phyloP scores from a whole-genome alignment of 192 early-diverging fungal species.

The Entomortierella chlamydospora region DNA sequence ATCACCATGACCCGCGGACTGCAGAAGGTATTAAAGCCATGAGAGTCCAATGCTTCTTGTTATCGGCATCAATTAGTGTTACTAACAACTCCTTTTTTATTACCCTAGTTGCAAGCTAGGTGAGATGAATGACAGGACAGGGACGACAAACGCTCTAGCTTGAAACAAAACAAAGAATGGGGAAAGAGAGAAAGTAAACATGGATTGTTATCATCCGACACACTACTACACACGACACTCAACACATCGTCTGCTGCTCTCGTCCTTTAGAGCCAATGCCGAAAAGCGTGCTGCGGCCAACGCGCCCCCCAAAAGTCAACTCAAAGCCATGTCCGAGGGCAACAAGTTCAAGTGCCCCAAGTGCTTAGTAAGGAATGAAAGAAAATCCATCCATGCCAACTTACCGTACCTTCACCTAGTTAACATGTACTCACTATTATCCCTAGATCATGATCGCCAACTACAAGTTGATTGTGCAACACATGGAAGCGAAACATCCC shows the following conservation, averaged over 20 bases:
- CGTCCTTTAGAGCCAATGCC: constrained; percentile 45
- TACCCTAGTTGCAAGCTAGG: constrained; percentile 44
- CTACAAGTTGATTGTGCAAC: constrained; percentile 54
- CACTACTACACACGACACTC: background rate
- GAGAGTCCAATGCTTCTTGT: too few species aligned
- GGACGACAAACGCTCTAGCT: background rate
- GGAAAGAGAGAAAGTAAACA: background rate
- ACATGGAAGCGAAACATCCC: constrained; percentile 54
- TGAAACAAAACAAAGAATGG: background rate
- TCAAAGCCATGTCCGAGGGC: constrained; percentile 51
- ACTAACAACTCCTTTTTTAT: too few species aligned
- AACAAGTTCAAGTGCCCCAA: constrained; percentile 56
- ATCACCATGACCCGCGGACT: constrained; percentile 48
- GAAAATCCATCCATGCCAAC: background rate
- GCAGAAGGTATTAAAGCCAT: constrained; percentile 37
- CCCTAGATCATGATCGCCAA: constrained; percentile 53
- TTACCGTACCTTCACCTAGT: too few species aligned
- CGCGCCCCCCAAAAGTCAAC: constrained; percentile 50
- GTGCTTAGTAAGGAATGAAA: constrained; percentile 32
- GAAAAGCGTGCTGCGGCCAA: constrained; percentile 53
- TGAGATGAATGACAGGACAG: constrained; percentile 4
- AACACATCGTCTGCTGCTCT: background rate
- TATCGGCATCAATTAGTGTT: too few species aligned
- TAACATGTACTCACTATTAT: too few species aligned
- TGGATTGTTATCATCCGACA: background rate